Evolutionary conservation across 192 early-diverging fungal species (phyloP), one percentile per base, ranked within the genome.

Genomic region (Phycomyces blakesleeanus): DNA sequence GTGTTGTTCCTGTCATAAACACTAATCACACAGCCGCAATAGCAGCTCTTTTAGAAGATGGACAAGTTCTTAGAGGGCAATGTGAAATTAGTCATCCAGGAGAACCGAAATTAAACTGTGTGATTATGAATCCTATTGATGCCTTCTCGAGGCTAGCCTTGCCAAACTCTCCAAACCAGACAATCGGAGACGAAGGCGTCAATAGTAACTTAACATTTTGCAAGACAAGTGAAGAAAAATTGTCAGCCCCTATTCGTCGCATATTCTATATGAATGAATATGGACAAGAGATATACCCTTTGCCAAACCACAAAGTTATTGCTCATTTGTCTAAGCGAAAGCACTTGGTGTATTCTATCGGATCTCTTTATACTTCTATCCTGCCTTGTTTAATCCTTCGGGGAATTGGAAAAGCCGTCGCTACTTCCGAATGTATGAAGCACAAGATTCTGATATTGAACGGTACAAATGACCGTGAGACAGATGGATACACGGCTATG

Each of bases 61-160:
- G 87, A 8, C 59, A 77, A n/a, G 75, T 73, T 0, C 76, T 91
- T 16, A 41, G 77, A 26, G 89, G 89, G 15, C 89, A 91, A 62
- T 91, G 89, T 60, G 87, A 88, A 40, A 91, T 91, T 49, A 85
- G 83, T 22, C 89, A 91, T 73, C 89, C 89, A 7, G 64, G 68
- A 2, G 16, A 63, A 21, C 44, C 60, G 6, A 64, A 37, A 1
- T n/a, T 42, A 5, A 22, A 61, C 12, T n/a, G 34, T 21, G 54
- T 40, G 16, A 26, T 38, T 1, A 44, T 74, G 41, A 76, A 76
- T 40, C 74, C 74, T 37, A 76, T 76, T 25, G 74, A 76, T 50
- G 74, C 74, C 12, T 76, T 76, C 37, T 76, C 74, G 2, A 51
- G 63, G 47, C 41, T 70, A 38, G 65, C 74, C 7, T 55, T 67